Percentiles rank a stretch among this genome's conserved stretches.
phyloP scores from a whole-genome alignment of 768 basidiomycete species.

The Boletus rubropictus region DNA sequence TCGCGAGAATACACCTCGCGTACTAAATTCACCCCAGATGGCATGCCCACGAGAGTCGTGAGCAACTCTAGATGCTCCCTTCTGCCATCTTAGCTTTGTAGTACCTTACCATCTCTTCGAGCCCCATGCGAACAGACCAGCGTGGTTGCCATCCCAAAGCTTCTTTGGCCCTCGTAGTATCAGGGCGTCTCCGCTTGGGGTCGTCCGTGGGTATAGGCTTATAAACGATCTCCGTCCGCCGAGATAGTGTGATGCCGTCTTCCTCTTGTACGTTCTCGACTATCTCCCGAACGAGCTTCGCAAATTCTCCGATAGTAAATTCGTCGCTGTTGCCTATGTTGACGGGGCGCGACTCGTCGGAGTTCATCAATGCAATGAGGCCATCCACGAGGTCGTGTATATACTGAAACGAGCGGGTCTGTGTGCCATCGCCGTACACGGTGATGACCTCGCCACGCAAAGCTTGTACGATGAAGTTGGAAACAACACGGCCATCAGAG shows the following conservation, averaged over 20 bases:
- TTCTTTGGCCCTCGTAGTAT: slow-evolving; percentile 86
- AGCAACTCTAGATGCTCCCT: slow-evolving; percentile 54
- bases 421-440: slow-evolving; percentile 89
- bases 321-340: slow-evolving; percentile 97
- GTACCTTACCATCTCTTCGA: slow-evolving; percentile 93
- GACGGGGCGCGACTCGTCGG: slow-evolving; percentile 85
- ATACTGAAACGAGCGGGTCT: slow-evolving; percentile 97
- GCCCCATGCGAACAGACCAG: slow-evolving; percentile 89
- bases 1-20: neutral
- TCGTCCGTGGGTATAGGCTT: slow-evolving; percentile 87
- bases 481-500: slow-evolving; percentile 93
- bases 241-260: slow-evolving; percentile 51
- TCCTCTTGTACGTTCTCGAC: slow-evolving; percentile 91
- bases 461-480: slow-evolving; percentile 98
- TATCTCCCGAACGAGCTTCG: slow-evolving; percentile 83
- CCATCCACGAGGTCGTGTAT: slow-evolving; percentile 97
- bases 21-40: too few species aligned
- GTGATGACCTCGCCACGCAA: slow-evolving; percentile 96
- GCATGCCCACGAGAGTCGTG: neutral
- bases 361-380: slow-evolving; percentile 92
- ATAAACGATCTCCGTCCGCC: slow-evolving; percentile 64
- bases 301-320: slow-evolving; percentile 93
- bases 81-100: slow-evolving; percentile 88
- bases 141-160: slow-evolving; percentile 83
- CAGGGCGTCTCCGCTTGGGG: slow-evolving; percentile 89